Evolutionary conservation across 345 rosid species (phyloP).

Genomic region (Theobroma cacao): DNA sequence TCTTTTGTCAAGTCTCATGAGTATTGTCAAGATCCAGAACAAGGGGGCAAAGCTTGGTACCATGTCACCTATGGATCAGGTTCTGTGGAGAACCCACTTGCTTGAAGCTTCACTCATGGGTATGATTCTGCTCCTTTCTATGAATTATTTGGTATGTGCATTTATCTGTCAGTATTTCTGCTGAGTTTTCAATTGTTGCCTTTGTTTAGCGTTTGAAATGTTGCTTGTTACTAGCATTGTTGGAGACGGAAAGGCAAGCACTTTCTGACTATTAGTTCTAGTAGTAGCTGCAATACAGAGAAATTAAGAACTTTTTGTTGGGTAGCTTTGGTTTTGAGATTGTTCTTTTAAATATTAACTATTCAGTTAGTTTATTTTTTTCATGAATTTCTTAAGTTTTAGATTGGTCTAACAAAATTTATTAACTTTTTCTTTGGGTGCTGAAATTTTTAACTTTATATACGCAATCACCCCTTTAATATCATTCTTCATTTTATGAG

Average conservation of each 20-base stretch:
- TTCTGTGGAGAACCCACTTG: slow-evolving; percentile 95
- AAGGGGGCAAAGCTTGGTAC: slow-evolving; percentile 97
- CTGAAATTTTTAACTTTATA: not conserved
- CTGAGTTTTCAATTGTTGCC: not conserved
- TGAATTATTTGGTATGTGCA: not conserved
- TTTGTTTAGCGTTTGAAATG: not conserved
- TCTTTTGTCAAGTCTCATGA: slow-evolving; percentile 76
- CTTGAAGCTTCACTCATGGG: slow-evolving; percentile 97
- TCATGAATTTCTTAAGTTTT: not conserved
- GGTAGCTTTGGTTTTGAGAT: not conserved
- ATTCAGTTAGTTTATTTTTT: not conserved
- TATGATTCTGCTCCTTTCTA: slow-evolving; percentile 19
- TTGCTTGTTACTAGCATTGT: not conserved
- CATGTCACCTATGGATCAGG: slow-evolving; percentile 99
- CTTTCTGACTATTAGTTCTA: not conserved
- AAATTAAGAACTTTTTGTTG: not conserved
- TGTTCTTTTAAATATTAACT: not conserved
- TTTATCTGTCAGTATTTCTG: not conserved
- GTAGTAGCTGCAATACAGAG: not conserved
- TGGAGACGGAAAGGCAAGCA: not conserved
- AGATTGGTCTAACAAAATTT: not conserved
- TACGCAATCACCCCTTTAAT: not conserved
- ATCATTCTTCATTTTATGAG: not conserved
- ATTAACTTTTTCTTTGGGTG: not conserved
- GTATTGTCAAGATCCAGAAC: slow-evolving; percentile 91